A percentile compares a stretch with the other conserved stretches of the same genome.
Conservation (phyloP, 495 filamentous ascomycete species). For the Penicillium psychrofluorescens region DNA sequence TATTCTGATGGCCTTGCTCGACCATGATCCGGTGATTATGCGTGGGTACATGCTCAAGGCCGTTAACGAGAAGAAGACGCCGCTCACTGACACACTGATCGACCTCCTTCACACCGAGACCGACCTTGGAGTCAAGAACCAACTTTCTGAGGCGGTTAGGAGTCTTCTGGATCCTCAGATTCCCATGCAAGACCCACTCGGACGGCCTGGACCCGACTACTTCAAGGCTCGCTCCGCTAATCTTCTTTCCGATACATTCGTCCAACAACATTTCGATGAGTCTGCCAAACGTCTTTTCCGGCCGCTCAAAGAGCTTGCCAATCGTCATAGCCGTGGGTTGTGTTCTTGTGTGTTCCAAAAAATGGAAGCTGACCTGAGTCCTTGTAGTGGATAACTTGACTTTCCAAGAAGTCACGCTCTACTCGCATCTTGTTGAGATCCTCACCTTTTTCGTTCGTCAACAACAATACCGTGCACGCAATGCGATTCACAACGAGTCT, state of each 20-base stretch:
- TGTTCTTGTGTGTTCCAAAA: neutral
- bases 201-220: slow-evolving; percentile 63
- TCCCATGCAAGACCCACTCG: slow-evolving; percentile 52
- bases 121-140: slow-evolving; percentile 91
- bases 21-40: slow-evolving; percentile 92
- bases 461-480: slow-evolving; percentile 79
- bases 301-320: slow-evolving; percentile 76
- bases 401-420: slow-evolving; percentile 79
- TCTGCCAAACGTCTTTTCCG: slow-evolving; percentile 82
- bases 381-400: slow-evolving; percentile 51
- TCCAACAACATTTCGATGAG: slow-evolving; percentile 82
- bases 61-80: slow-evolving; percentile 75
- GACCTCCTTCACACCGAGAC: slow-evolving; percentile 85
- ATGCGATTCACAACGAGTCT: slow-evolving; percentile 75
- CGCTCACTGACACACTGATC: slow-evolving; percentile 89
- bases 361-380: slow-evolving; percentile 7
- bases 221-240: slow-evolving; percentile 57
- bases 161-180: slow-evolving; percentile 82
- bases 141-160: slow-evolving; percentile 93
- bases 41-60: slow-evolving; percentile 86
- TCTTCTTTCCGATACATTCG: slow-evolving; percentile 77
- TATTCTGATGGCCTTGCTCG: slow-evolving; percentile 86
- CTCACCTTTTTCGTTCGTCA: slow-evolving; percentile 91
- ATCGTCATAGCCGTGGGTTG: slow-evolving; percentile 49
- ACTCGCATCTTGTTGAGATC: slow-evolving; percentile 87